Base-by-base conservation (phyloP, 306 rosid genomes). In the Prosopis cineraria region DNA sequence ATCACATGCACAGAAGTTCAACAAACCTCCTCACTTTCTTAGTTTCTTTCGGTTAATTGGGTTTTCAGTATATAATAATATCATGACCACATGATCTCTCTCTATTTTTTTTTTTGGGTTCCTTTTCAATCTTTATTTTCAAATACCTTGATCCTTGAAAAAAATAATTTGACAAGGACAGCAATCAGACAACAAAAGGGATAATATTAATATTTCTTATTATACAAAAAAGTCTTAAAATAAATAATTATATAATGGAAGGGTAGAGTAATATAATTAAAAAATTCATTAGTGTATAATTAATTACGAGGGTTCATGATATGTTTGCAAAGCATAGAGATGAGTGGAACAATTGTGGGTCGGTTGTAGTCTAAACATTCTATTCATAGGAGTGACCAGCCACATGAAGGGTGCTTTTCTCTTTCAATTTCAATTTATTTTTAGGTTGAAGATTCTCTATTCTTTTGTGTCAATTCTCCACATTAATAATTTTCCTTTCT, bases 341-440 rank as follows among this genome's bases (percentile, higher is more conserved):
- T 24, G 33, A 67, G 72, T 67, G 72, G 72, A 14, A 11, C 72
- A 11, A 0, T 22, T 12, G 31, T 67, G 72, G 72, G 72, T 67
- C 72, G 72, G 72, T 40, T 39, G 40, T 67, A 20, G 40, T 67
- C 72, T 39, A 67, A 67, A 13, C 72, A 5, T 67, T 37, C 52
- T 20, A 67, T 40, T 67, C 50, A 22, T 22, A 39, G 50, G 34
- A 27, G 33, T 5, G 72, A 40, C 52, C 72, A 67, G 24, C 52
- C 72, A 67, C 52, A 39, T 67, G 72, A 39, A 22, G 19, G 40
- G 10, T 34, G 12, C 72, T 22, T 25, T 37, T 27, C 47, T 36
- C 33, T 58, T 58, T 58, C 4, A 43, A 27, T 55, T 20, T 22
- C 31, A 9, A 55, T 55, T 55, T 64, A n/a, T 9, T 64, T 34